These are phyloP conservation scores for Trichoderma koningiopsis DNA, from an alignment of 2,329 filamentous ascomycete species.

Conservation along the genomic window DNA sequence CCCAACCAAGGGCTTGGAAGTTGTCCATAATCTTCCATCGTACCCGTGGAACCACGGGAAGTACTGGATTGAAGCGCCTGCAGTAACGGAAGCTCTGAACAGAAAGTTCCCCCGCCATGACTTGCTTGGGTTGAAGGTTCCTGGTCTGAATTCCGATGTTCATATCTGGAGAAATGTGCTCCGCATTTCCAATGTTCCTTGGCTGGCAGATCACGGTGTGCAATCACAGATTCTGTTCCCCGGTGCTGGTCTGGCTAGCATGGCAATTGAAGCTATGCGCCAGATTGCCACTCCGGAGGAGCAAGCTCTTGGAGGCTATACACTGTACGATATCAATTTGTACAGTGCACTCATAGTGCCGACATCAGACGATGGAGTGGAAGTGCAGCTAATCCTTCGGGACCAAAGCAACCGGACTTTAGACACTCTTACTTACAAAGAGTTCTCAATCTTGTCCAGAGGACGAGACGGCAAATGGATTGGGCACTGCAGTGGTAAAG, in stretches of 20 bases:
- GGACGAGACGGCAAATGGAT: conserved; percentile 2
- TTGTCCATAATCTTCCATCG: conserved; percentile 30
- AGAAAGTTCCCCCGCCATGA: conserved; percentile 24
- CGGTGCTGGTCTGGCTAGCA: conserved; percentile 2
- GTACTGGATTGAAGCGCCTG: conserved; percentile 40
- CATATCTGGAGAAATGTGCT: background rate
- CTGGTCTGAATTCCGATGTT: background rate
- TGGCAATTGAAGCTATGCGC: conserved; percentile 7
- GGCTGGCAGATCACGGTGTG: background rate
- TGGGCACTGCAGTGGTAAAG: background rate
- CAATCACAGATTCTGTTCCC: background rate
- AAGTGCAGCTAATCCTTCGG: background rate
- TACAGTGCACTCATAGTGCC: background rate
- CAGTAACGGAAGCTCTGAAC: conserved; percentile 33
- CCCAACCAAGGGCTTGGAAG: background rate
- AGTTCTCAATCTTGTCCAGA: background rate
- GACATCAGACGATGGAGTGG: background rate
- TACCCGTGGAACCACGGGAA: conserved; percentile 45
- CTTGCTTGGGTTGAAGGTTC: background rate
- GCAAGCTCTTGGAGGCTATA: background rate
- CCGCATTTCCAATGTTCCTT: background rate
- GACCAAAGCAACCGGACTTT: background rate
- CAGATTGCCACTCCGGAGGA: background rate
- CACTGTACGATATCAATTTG: background rate
- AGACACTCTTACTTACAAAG: background rate